Evolutionary conservation across 1,284 basidiomycete genomes (phyloP).

Genomic region (Pterulicium gracile): DNA sequence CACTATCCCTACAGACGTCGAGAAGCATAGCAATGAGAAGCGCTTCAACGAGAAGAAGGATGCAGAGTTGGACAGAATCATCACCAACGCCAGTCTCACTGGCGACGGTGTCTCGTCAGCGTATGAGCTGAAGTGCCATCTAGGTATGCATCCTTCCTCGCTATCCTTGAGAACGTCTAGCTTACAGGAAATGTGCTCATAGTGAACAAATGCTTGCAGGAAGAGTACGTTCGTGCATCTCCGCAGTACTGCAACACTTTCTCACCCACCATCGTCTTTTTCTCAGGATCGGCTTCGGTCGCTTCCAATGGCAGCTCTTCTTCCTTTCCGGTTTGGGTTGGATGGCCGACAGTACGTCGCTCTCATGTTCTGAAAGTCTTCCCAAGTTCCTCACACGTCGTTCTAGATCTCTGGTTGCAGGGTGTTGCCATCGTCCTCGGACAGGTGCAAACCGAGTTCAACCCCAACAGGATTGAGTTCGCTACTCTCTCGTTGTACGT

Average conservation of each 20-base stretch:
- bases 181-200: no score
- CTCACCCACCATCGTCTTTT: not conserved
- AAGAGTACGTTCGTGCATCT: no score
- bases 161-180: no score
- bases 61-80: not conserved
- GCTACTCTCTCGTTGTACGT: slow-evolving; percentile 45
- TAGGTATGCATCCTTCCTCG: not conserved
- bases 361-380: slow-evolving; percentile 7
- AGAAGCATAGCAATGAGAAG: not conserved
- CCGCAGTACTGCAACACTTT: not conserved
- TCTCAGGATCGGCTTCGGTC: slow-evolving; percentile 47
- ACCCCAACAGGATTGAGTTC: slow-evolving; percentile 32
- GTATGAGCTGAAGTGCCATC: slow-evolving; percentile 12
- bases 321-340: slow-evolving; percentile 43
- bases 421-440: slow-evolving; percentile 41
- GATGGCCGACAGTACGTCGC: slow-evolving; percentile 37
- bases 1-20: not conserved
- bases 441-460: slow-evolving; percentile 33
- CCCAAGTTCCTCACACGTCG: slow-evolving; percentile 7
- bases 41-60: not conserved
- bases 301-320: slow-evolving; percentile 51
- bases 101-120: slow-evolving; percentile 10
- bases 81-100: not conserved
- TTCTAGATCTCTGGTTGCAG: slow-evolving; percentile 43
- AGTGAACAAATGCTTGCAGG: not conserved